These are phyloP conservation scores for Fusarium begoniae DNA, from an alignment of 2,329 filamentous ascomycete species.

Conservation along the genomic window DNA sequence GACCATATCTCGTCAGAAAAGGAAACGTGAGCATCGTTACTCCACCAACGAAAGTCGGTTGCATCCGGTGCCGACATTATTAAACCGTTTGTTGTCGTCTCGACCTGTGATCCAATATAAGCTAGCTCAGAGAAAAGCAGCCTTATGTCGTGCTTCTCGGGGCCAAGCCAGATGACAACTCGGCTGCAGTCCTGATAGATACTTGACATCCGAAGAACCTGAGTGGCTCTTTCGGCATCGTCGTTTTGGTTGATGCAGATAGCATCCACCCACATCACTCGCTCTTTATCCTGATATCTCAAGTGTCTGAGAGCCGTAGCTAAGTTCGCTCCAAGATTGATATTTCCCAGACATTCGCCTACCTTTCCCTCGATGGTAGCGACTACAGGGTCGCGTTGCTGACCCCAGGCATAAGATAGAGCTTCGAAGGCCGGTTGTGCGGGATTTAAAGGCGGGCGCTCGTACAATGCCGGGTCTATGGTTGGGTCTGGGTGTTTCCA, in stretches of 20 bases:
- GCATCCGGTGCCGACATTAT: neutral
- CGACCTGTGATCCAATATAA: neutral
- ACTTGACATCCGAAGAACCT: neutral
- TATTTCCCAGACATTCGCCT: neutral
- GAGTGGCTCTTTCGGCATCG: neutral
- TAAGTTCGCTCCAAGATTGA: neutral
- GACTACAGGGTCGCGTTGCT: neutral
- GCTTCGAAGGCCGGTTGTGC: neutral
- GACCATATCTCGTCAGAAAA: neutral
- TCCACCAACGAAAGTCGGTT: neutral
- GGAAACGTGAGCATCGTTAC: fast-evolving
- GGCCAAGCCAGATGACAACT: neutral
- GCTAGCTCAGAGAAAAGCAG: neutral
- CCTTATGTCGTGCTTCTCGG: neutral
- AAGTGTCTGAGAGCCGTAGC: neutral
- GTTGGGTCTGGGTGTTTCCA: neutral
- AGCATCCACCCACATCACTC: neutral
- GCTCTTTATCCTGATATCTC: neutral
- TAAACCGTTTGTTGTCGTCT: neutral
- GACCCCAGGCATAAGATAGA: neutral
- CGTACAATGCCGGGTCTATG: neutral
- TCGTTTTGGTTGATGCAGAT: neutral
- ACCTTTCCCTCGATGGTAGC: fast-evolving
- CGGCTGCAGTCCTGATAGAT: neutral
- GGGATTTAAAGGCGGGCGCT: neutral